These are phyloP conservation scores for Guyanaporus albipodus DNA, from an alignment of 768 basidiomycete species.

Conservation along the genomic window DNA sequence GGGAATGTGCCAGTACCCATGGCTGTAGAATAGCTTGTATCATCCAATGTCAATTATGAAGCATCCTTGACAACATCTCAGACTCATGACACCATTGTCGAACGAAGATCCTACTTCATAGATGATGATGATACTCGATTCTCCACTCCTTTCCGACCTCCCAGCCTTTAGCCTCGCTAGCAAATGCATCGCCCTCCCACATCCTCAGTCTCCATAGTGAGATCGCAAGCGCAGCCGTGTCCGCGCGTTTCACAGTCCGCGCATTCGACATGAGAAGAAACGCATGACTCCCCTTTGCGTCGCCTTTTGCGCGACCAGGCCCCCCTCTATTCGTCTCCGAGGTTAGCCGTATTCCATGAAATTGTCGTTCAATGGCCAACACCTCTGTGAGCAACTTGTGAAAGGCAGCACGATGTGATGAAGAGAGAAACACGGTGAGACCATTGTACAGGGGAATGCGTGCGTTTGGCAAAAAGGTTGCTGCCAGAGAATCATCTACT, in stretches of 20 bases:
- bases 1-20: constrained; percentile 36
- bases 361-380: constrained; percentile 43
- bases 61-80: background rate
- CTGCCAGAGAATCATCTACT: constrained; percentile 1
- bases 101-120: background rate
- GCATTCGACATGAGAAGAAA: constrained; percentile 59
- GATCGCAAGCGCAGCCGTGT: constrained; percentile 60
- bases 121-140: constrained; percentile 8
- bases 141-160: constrained; percentile 31
- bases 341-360: constrained; percentile 7
- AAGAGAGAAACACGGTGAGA: constrained; percentile 57
- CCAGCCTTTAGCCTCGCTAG: constrained; percentile 31
- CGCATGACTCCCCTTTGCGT: constrained; percentile 59
- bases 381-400: constrained; percentile 46
- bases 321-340: background rate
- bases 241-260: constrained; percentile 47
- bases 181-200: constrained; percentile 56
- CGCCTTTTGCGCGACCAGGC: constrained; percentile 16
- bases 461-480: constrained; percentile 25
- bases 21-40: constrained; percentile 39
- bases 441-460: constrained; percentile 69
- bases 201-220: constrained; percentile 78
- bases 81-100: background rate
- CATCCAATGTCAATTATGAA: background rate
- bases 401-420: constrained; percentile 57